Evolutionary conservation across 495 filamentous ascomycete genomes (phyloP).

Genomic region (Xylaria flabelliformis): DNA sequence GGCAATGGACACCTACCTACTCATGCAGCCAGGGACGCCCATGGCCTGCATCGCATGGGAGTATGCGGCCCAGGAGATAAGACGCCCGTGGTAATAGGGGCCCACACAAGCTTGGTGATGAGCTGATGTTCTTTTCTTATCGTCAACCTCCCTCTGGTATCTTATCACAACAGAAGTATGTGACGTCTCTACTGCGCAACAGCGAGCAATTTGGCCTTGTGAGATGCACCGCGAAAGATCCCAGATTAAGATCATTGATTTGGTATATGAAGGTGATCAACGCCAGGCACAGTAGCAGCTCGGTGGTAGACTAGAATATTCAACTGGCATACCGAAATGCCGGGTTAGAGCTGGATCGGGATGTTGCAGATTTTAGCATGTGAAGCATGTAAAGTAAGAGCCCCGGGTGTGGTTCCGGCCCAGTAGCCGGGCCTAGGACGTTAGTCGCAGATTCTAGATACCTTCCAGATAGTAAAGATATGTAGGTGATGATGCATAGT

Average conservation of each 20-base stretch:
- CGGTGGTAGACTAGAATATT: not conserved
- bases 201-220: too few species aligned
- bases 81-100: not conserved
- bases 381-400: not conserved
- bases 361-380: not conserved
- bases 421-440: slow-evolving; percentile 1
- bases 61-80: slow-evolving; percentile 19
- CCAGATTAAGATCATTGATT: not conserved
- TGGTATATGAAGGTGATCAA: not conserved
- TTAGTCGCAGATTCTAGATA: not conserved
- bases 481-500: not conserved
- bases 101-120: not conserved
- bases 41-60: not conserved
- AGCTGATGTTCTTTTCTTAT: not conserved
- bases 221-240: too few species aligned
- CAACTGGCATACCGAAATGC: not conserved
- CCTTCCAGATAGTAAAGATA: not conserved
- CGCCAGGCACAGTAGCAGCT: not conserved
- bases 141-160: not conserved
- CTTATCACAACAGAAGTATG: not conserved
- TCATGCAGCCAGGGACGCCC: slow-evolving; percentile 6
- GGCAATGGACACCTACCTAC: not conserved
- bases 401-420: not conserved
- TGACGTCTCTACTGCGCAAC: too few species aligned
- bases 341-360: not conserved